phyloP scores from a whole-genome alignment of 139 green algal genomes.

The Parachlorella kessleri region DNA sequence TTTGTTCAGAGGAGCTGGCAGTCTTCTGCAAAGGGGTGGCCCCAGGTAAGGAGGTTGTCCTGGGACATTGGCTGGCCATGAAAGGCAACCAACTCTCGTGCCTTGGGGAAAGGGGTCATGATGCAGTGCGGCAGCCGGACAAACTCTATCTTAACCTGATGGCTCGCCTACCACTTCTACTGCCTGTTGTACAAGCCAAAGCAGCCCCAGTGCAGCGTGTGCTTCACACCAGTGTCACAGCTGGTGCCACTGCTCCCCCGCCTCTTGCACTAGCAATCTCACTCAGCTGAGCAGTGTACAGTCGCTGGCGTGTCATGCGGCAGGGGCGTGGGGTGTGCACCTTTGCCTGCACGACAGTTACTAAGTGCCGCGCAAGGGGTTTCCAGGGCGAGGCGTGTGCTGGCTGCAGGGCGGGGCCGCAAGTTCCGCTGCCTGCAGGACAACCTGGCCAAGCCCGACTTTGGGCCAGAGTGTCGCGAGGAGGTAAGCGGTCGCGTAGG shows the following conservation, averaged over 20 bases:
- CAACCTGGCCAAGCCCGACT: constrained; percentile 74
- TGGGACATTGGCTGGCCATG: no score
- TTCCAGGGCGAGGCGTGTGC: neutral
- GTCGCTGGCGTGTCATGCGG: constrained; percentile 15
- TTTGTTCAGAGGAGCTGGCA: constrained; percentile 69
- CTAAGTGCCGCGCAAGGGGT: neutral
- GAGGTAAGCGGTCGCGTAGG: no score
- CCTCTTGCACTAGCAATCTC: no score
- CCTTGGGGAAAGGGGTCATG: no score
- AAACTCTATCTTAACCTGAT: no score
- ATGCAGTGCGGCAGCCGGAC: no score
- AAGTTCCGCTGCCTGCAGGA: constrained; percentile 78
- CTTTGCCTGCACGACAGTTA: constrained; percentile 12
- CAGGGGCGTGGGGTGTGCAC: constrained; percentile 37
- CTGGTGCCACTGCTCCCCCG: no score
- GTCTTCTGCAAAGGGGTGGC: constrained; percentile 69
- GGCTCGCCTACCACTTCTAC: no score
- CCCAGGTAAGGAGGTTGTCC: constrained; percentile 42
- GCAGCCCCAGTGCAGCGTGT: no score
- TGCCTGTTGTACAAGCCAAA: no score
- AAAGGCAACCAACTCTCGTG: no score
- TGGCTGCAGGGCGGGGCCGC: constrained; percentile 46
- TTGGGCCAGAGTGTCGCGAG: constrained; percentile 54
- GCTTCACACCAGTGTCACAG: no score
- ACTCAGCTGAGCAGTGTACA: constrained; percentile 56